phyloP scores from a whole-genome alignment of 305 asterid genomes.

The Withania somnifera region DNA sequence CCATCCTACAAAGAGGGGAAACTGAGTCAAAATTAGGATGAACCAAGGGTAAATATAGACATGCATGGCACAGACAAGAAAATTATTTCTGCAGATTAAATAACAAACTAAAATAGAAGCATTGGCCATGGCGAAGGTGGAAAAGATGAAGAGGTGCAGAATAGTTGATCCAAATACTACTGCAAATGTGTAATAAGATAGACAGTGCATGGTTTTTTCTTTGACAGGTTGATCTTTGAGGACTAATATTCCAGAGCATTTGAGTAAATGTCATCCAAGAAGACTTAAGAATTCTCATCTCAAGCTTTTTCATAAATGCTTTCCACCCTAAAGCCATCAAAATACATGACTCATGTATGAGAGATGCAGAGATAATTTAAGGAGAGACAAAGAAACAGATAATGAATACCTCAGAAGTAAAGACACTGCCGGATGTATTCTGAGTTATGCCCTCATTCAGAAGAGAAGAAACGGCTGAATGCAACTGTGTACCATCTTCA shows the following conservation, averaged over 20 bases:
- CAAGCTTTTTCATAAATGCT: neutral
- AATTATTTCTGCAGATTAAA: neutral
- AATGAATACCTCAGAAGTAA: slow-evolving; percentile 55
- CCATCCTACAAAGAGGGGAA: slow-evolving; percentile 43
- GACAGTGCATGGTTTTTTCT: neutral
- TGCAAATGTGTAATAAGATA: neutral
- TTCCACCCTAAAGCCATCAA: neutral
- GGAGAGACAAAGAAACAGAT: slow-evolving; percentile 2
- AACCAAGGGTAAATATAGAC: neutral
- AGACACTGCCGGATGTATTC: slow-evolving; percentile 86
- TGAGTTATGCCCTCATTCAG: slow-evolving; percentile 82
- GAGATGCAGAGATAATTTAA: neutral
- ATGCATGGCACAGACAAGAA: neutral
- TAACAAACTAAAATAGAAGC: neutral
- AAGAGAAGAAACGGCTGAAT: slow-evolving; percentile 44
- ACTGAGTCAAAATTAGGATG: neutral
- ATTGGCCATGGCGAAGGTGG: neutral
- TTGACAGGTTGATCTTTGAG: neutral
- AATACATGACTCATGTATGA: neutral
- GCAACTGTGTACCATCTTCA: slow-evolving; percentile 59
- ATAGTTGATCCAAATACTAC: neutral
- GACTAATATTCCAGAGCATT: neutral
- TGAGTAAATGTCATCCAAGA: neutral
- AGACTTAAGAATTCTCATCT: neutral
- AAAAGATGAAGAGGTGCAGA: neutral